phyloP scores from a whole-genome alignment of 176 grass and related monocot species.

The Bolboschoenus planiculmis region DNA sequence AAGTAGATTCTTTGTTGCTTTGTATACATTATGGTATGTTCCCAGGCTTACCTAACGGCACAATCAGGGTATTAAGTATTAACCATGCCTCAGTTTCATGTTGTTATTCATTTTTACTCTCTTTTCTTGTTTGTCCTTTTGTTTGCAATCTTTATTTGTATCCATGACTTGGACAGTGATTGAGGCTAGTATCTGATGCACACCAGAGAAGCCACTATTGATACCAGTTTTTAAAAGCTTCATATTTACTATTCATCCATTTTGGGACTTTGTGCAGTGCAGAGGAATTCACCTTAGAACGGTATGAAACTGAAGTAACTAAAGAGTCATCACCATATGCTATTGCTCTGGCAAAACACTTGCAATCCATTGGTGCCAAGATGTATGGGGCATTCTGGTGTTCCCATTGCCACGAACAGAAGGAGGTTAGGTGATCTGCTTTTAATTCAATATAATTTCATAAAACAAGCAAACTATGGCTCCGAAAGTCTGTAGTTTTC shows the following conservation, averaged over 20 bases:
- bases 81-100: background rate
- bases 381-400: slow-evolving; percentile 99
- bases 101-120: slow-evolving; percentile 10
- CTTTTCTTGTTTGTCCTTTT: background rate
- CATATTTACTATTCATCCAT: too few species aligned
- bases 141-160: background rate
- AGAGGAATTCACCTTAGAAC: slow-evolving; percentile 68
- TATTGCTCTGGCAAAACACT: slow-evolving; percentile 78
- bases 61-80: background rate
- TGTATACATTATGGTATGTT: background rate
- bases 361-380: slow-evolving; percentile 79
- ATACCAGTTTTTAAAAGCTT: background rate
- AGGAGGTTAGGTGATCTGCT: slow-evolving; percentile 45
- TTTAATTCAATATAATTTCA: background rate
- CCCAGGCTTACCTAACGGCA: background rate
- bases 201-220: background rate
- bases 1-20: background rate
- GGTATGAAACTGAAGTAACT: slow-evolving; percentile 70
- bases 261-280: slow-evolving; percentile 38
- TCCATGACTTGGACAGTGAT: background rate
- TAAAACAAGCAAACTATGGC: background rate
- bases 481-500: background rate
- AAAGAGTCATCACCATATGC: slow-evolving; percentile 63
- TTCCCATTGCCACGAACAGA: slow-evolving; percentile 94
- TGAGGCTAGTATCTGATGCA: background rate